These are phyloP conservation scores for Phytophthora vignae DNA, from an alignment of 352 stramenopile genomes.

Conservation along the genomic window DNA sequence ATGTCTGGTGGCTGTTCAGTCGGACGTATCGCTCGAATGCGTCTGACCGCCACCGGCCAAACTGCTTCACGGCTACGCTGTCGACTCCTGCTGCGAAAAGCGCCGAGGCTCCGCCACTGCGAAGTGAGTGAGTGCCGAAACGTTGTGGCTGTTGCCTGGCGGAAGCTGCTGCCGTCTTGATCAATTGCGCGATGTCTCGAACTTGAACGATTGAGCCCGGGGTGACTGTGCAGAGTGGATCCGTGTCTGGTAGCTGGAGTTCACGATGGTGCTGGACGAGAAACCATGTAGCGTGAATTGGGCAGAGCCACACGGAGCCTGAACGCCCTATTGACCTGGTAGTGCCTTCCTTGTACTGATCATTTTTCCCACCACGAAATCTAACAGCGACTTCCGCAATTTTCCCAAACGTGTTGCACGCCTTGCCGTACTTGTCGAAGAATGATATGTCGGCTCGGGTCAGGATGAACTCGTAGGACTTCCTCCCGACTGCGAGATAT, in stretches of 20 bases:
- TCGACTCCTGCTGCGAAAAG: background rate
- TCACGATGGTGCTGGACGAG: background rate
- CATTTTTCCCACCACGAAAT: background rate
- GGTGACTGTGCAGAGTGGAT: background rate
- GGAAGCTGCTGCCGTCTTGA: background rate
- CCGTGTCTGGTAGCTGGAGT: background rate
- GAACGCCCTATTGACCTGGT: background rate
- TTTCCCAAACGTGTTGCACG: background rate
- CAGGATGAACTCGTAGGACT: background rate
- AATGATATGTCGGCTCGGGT: background rate
- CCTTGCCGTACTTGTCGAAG: background rate
- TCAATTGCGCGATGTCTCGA: background rate
- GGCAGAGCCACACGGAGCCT: background rate
- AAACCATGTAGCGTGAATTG: background rate
- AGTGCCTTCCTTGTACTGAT: background rate
- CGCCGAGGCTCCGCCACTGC: background rate
- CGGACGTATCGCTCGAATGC: background rate
- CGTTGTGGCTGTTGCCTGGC: background rate
- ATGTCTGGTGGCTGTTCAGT: background rate
- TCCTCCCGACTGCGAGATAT: background rate
- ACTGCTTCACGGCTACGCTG: background rate
- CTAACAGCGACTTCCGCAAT: background rate
- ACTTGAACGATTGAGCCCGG: background rate
- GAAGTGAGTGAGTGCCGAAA: background rate
- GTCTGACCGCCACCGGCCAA: background rate